phyloP scores from a whole-genome alignment of 176 grass and related monocot species.

The Alopecurus myosuroides region DNA sequence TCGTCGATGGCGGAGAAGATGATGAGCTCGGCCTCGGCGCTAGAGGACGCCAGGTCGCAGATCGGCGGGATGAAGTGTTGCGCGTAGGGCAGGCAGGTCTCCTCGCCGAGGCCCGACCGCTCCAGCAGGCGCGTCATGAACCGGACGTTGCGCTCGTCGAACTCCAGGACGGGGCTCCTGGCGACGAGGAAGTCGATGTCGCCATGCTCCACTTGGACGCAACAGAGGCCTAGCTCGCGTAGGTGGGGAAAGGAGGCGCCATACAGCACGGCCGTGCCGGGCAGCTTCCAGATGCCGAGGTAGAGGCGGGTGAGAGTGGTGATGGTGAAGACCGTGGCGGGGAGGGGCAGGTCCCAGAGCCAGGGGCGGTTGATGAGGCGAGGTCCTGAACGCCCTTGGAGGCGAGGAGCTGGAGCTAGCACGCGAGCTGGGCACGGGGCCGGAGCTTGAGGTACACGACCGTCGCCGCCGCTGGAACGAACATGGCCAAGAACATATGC shows the following conservation, averaged over 20 bases:
- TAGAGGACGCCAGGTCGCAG: constrained; percentile 45
- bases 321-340: not conserved
- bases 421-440: too few relatives aligned
- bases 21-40: constrained; percentile 53
- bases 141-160: constrained; percentile 64
- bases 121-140: constrained; percentile 65
- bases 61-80: constrained; percentile 75
- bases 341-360: not conserved
- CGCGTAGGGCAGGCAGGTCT: constrained; percentile 65
- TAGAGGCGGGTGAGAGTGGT: not conserved
- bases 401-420: not conserved
- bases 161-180: constrained; percentile 18
- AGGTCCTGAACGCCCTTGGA: not conserved
- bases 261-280: not conserved
- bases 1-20: constrained; percentile 78
- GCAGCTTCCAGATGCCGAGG: not conserved
- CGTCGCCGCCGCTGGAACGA: too few relatives aligned
- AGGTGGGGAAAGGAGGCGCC: not conserved
- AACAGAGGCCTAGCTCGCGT: not conserved
- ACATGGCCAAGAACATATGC: too few relatives aligned
- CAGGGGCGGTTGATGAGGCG: not conserved
- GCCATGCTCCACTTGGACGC: not conserved
- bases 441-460: too few relatives aligned
- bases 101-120: constrained; percentile 67
- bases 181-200: not conserved